Evolutionary conservation across 768 basidiomycete species (phyloP).

Genomic region (Pisolithus orientalis): DNA sequence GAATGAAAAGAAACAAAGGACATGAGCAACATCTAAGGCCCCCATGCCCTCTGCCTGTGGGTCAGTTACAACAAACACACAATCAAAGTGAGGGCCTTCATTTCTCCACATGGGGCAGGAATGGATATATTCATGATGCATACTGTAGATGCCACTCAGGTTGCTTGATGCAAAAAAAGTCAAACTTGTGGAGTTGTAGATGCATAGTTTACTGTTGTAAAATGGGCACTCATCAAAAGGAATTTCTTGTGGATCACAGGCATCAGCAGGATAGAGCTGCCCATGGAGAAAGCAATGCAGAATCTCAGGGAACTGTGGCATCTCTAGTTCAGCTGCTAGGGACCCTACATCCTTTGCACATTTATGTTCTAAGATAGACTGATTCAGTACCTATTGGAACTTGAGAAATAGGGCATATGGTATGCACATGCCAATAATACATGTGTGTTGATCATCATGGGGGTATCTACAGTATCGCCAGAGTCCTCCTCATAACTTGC

Average conservation of each 20-base stretch:
- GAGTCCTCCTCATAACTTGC: no score
- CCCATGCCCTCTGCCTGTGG: constrained; percentile 8
- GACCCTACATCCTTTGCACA: no score
- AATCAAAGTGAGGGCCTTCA: no score
- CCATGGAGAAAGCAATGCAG: no score
- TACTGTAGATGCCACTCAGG: constrained; percentile 6
- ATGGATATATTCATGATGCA: constrained; percentile 22
- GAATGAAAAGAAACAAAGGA: constrained; percentile 22
- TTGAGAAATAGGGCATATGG: no score
- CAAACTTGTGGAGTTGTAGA: constrained; percentile 15
- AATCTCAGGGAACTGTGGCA: no score
- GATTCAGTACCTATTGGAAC: no score
- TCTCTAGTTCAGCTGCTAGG: no score
- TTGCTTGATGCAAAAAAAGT: constrained; percentile 14
- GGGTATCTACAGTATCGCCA: not conserved
- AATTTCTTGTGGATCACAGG: not conserved
- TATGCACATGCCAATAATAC: no score
- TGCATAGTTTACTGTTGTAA: not conserved
- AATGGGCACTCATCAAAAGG: not conserved
- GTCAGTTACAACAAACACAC: no score
- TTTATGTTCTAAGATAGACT: no score
- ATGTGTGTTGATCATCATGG: not conserved
- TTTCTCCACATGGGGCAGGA: no score
- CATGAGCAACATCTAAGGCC: constrained; percentile 12
- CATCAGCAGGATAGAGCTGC: not conserved